Conservation (phyloP, 805 yeast species). For the Saturnispora sekii region DNA sequence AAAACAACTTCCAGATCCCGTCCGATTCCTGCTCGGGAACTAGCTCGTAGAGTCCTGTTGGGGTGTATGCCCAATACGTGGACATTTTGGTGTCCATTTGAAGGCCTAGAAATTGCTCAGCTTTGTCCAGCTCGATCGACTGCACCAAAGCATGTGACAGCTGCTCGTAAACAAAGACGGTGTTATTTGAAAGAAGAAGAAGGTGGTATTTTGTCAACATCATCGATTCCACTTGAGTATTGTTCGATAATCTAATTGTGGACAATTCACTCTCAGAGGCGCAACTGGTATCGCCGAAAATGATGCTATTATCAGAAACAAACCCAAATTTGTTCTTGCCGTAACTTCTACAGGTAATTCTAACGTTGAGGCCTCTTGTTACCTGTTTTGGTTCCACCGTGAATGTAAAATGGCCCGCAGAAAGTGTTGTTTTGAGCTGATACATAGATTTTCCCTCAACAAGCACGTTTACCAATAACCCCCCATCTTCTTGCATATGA, state of each 20-base stretch:
- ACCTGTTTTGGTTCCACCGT: no score
- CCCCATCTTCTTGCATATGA: no score
- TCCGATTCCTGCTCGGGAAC: conserved; percentile 57
- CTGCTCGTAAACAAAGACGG: conserved; percentile 38
- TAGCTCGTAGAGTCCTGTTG: conserved; percentile 56
- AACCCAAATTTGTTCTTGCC: no score
- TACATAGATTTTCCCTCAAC: no score
- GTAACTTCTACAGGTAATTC: no score
- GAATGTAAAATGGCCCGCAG: no score
- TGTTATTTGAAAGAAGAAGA: conserved; percentile 35
- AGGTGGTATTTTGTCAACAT: conserved; percentile 47
- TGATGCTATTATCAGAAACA: background rate
- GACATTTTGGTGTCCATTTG: conserved; percentile 35
- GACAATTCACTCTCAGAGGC: conserved; percentile 17
- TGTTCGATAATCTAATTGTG: conserved; percentile 7
- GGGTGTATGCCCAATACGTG: conserved; percentile 74
- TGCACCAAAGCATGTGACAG: conserved; percentile 39
- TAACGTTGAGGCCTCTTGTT: no score
- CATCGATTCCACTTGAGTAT: conserved; percentile 26
- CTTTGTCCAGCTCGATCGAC: conserved; percentile 20
- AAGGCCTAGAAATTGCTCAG: no score
- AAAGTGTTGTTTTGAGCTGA: no score
- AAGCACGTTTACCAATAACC: no score
- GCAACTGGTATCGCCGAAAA: conserved; percentile 15
- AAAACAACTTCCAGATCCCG: conserved; percentile 63